Evolutionary conservation across 768 basidiomycete genomes (phyloP), one percentile per base, ranked within the genome.

Genomic region (Agaricus sinodeliciosus): DNA sequence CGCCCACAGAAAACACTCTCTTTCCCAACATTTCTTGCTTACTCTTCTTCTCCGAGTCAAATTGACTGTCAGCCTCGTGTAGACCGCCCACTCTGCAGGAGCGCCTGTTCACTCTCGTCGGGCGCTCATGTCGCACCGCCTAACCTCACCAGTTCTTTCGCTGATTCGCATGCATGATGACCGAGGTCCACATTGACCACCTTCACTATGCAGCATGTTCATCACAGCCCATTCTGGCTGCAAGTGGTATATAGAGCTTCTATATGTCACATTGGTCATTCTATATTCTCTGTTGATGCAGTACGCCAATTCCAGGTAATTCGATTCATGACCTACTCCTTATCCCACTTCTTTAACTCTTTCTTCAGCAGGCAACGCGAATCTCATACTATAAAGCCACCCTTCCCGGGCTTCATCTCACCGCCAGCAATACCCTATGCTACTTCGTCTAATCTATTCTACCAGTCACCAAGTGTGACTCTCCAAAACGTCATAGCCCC

Each of bases 81-180:
- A 39, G 2, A 39, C 13, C 16, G 37, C 37, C 2, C 37, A 31
- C 37, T 16, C 37, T 9, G 13, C 34, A 15, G 13, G 2, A 34
- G 45, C 45, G 45, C 34, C 45, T 26, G 43, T 16, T 11, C 44
- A 31, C 12, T 27, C 15, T 48, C 12, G 35, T 34, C 41, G 2
- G 13, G 37, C 37, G 37, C 16, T 39, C 12, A 39, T 22, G 22
- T 22, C 22, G 22, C 37, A 39, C 37, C 16, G 37, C 37, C 49
- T 35, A 41, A 26, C 49, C 42, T 15, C 37, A 22, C 34, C 40
- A 34, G 19, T 27, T 19, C 22, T 7, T 26, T 43, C 19, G 13
- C 31, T 50, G 34, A 43, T 50, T 35, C 49, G 34, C 49, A 43
- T 43, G 42, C 7, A 11, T 34, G 49, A 50, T 50, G 40, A 19